Evolutionary conservation across 2,329 filamentous ascomycete genomes (phyloP), one percentile per base, ranked within the genome.

Genomic region (Fusarium paranaense): DNA sequence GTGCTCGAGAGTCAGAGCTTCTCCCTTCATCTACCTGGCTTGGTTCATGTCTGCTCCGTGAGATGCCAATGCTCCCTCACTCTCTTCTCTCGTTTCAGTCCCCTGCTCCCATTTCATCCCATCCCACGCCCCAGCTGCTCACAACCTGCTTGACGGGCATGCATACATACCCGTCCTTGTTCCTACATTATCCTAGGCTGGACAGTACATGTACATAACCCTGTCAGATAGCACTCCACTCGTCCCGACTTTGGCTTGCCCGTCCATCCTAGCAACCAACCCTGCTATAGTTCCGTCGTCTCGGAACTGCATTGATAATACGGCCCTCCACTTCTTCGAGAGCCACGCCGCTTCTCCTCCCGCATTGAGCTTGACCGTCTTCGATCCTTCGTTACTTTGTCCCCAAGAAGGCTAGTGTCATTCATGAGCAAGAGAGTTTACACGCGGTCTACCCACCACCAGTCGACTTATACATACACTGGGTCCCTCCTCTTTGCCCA

Each of bases 361-460:
- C 47, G 61, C 71, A 71, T 77, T 54, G 65, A 69, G 63, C 70
- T 73, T 71, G 70, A 67, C 70, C 63, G 52, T 74, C 74, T 69
- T 63, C 69, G 67, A 69, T 67, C 63, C 60, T 75, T 79, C 78
- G 78, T 79, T 78, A 79, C 77, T 79, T 79, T 79, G 76, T 52
- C 78, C 78, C 65, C 73, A 79, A 79, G 62, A 63, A 79, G 78
- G 50, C 69, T 79, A 80, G 77, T 78, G 73, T 50, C 70, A 65
- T 74, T 66, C 73, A 71, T 70, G 69, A 75, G 67, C 59, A 68
- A 62, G 52, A 70, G 47, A 68, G 52, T 73, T 73, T 68, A 59
- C 56, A 30, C 47, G 27, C 25, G 25, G 22, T 40, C 58, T 62
- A 57, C 61, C 57, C 54, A 56, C 60, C 52, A 52, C 71, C 72